Percentiles rank a stretch among this genome's conserved stretches.
Conservation (phyloP, 495 filamentous ascomycete species). For the Aspergillus asperescens region DNA sequence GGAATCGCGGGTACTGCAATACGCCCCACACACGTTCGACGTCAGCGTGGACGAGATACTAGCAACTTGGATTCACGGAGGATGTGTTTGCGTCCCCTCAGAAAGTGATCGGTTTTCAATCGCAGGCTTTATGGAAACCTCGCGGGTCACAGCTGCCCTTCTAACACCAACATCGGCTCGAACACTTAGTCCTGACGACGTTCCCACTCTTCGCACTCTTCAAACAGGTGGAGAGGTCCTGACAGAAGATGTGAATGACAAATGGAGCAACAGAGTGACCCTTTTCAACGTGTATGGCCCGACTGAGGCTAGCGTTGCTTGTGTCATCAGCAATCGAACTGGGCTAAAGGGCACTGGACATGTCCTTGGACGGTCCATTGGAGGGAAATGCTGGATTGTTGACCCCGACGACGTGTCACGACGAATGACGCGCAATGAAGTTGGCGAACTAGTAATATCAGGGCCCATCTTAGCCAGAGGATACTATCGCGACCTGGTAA, state of each 20-base stretch:
- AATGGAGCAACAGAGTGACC: slow-evolving; percentile 1
- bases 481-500: not conserved
- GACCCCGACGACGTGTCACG: not conserved
- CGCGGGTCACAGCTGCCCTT: slow-evolving; percentile 1
- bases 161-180: slow-evolving; percentile 9
- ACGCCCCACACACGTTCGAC: slow-evolving; percentile 42
- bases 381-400: slow-evolving; percentile 4
- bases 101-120: slow-evolving; percentile 19
- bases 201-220: not conserved
- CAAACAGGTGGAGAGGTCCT: slow-evolving; percentile 2
- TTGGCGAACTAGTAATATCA: slow-evolving; percentile 7
- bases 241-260: slow-evolving; percentile 4
- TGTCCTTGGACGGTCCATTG: slow-evolving; percentile 1
- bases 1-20: slow-evolving; percentile 36
- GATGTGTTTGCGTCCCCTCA: slow-evolving; percentile 39
- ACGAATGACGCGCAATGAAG: not conserved
- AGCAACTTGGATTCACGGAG: slow-evolving; percentile 4
- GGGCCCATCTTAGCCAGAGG: slow-evolving; percentile 5
- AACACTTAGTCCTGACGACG: not conserved
- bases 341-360: not conserved
- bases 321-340: not conserved
- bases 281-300: slow-evolving; percentile 11
- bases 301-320: slow-evolving; percentile 4
- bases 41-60: slow-evolving; percentile 34
- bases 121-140: not conserved